phyloP scores from a whole-genome alignment of 179 eudicot genomes.

The Camellia oleifera region DNA sequence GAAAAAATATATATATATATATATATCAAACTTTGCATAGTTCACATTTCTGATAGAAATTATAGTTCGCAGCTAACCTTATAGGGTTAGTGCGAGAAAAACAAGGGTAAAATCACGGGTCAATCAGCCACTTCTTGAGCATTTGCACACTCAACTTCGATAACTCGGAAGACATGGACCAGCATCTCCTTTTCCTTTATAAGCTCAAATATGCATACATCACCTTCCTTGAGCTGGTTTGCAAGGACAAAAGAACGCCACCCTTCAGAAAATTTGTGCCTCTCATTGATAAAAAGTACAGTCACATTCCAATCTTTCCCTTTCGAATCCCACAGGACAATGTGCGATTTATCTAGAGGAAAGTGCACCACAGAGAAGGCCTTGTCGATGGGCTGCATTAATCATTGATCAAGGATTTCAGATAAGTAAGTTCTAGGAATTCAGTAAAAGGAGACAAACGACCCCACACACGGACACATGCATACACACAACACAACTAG shows the following conservation, averaged over 20 bases:
- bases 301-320: conserved; percentile 9
- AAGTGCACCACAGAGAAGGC: conserved; percentile 1
- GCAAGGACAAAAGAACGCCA: conserved; percentile 4
- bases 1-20: not conserved
- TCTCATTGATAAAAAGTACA: not conserved
- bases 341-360: not conserved
- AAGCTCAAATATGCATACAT: conserved; percentile 18
- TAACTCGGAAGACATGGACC: not conserved
- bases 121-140: not conserved
- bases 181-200: not conserved
- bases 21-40: too few species aligned
- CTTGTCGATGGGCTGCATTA: not conserved
- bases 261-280: not conserved
- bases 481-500: too few species aligned
- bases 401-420: not conserved
- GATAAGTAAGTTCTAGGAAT: too few species aligned
- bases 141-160: not conserved
- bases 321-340: not conserved
- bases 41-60: conserved; percentile 5
- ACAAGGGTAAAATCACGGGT: not conserved
- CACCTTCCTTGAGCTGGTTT: conserved; percentile 8
- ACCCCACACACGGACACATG: too few species aligned
- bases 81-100: too few species aligned
- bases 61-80: too few species aligned
- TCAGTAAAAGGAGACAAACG: too few species aligned